Evolutionary conservation across 2,329 filamentous ascomycete genomes (phyloP).

Genomic region (Paraphaeosphaeria sporulosa): DNA sequence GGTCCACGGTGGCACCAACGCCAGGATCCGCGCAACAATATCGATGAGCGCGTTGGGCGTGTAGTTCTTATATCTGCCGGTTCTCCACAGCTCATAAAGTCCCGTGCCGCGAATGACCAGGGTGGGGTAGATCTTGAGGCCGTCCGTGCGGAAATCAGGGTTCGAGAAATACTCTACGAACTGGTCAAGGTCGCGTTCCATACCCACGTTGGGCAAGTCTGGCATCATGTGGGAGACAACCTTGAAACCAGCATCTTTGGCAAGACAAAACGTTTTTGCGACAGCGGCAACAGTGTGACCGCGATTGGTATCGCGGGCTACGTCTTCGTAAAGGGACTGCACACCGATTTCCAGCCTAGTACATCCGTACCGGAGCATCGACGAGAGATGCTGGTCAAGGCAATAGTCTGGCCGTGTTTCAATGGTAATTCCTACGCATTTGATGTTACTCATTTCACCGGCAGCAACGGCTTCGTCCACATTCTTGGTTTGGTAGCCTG

Average conservation of each 20-base stretch:
- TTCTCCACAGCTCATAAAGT: conserved; percentile 96
- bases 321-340: conserved; percentile 96
- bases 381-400: conserved; percentile 89
- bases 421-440: conserved; percentile 98
- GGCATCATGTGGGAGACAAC: conserved; percentile 99
- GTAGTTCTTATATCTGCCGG: conserved; percentile 97
- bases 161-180: conserved; percentile 99
- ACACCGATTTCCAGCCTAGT: conserved; percentile 94
- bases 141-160: conserved; percentile 93
- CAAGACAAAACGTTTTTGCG: conserved; percentile 94
- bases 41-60: conserved; percentile 97
- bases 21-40: conserved; percentile 93
- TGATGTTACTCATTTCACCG: conserved; percentile 95
- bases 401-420: conserved; percentile 98
- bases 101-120: conserved; percentile 96
- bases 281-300: conserved; percentile 96
- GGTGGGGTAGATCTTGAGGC: conserved; percentile 97
- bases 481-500: conserved; percentile 90
- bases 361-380: conserved; percentile 98
- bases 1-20: conserved; percentile 95
- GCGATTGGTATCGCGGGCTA: conserved; percentile 96
- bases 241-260: conserved; percentile 98
- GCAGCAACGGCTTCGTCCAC: conserved; percentile 96
- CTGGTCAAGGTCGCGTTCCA: conserved; percentile 96
- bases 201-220: conserved; percentile 94